phyloP scores from a whole-genome alignment of 768 basidiomycete genomes.

The Coprinellus micaceus region DNA sequence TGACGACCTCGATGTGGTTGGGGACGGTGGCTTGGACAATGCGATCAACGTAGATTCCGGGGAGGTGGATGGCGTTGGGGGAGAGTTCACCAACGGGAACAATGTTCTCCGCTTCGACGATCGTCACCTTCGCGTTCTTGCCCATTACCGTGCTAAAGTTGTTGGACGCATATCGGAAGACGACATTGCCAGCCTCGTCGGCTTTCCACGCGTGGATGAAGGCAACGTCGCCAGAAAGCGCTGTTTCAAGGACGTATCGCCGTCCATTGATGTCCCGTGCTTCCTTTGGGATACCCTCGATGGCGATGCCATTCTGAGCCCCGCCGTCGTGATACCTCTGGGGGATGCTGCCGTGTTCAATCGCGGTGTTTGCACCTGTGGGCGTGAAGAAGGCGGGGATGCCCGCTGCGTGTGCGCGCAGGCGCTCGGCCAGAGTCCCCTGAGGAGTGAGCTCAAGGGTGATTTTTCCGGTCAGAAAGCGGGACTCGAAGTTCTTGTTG shows the following conservation, averaged over 20 bases:
- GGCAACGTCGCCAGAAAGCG: slow-evolving; percentile 77
- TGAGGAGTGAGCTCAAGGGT: slow-evolving; percentile 88
- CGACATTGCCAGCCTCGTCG: slow-evolving; percentile 86
- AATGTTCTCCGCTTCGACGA: slow-evolving; percentile 89
- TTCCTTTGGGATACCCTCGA: slow-evolving; percentile 76
- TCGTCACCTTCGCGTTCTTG: slow-evolving; percentile 82
- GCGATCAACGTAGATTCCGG: slow-evolving; percentile 85
- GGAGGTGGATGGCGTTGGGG: slow-evolving; percentile 77
- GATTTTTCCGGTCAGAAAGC: slow-evolving; percentile 78
- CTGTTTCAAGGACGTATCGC: slow-evolving; percentile 76
- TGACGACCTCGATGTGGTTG: slow-evolving; percentile 75
- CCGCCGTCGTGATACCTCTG: slow-evolving; percentile 77
- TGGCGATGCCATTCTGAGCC: slow-evolving; percentile 62
- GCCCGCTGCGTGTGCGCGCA: slow-evolving; percentile 86
- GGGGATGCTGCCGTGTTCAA: slow-evolving; percentile 77
- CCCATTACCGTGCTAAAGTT: slow-evolving; percentile 89
- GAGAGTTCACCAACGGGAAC: slow-evolving; percentile 80
- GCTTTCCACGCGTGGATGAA: slow-evolving; percentile 90
- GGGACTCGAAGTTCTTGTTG: slow-evolving; percentile 81
- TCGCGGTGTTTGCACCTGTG: slow-evolving; percentile 81
- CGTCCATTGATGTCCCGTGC: slow-evolving; percentile 73
- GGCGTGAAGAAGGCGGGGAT: slow-evolving; percentile 94
- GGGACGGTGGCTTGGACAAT: slow-evolving; percentile 75
- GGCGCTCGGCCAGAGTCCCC: slow-evolving; percentile 84
- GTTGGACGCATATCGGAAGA: slow-evolving; percentile 86